Percentiles rank a stretch among this genome's conserved stretches.
phyloP scores from a whole-genome alignment of 495 filamentous ascomycete genomes.

The Podospora fimiseda region DNA sequence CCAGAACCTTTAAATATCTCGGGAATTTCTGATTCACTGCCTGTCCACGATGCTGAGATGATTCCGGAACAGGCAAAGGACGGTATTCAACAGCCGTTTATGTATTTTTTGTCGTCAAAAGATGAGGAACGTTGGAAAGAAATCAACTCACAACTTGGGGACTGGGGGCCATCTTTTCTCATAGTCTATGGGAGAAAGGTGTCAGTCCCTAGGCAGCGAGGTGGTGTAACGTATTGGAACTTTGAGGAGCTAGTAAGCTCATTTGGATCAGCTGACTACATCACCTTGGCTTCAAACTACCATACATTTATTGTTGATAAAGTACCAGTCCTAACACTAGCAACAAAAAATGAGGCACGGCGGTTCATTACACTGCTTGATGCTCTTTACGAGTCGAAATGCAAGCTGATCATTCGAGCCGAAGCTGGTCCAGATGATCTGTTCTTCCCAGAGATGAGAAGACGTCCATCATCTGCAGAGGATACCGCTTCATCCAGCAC shows the following conservation, averaged over 20 bases:
- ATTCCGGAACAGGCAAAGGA: not conserved
- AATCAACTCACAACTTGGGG: not conserved
- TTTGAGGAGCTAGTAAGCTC: constrained; percentile 54
- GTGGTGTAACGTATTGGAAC: constrained; percentile 47
- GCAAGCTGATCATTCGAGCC: constrained; percentile 55
- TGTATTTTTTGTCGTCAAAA: constrained; percentile 28
- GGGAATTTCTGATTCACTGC: constrained; percentile 4
- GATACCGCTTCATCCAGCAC: not conserved
- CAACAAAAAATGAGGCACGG: constrained; percentile 65
- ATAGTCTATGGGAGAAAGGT: constrained; percentile 56
- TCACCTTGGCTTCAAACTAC: constrained; percentile 61
- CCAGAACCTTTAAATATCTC: too few relatives aligned
- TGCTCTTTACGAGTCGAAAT: constrained; percentile 63
- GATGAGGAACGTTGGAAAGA: constrained; percentile 14
- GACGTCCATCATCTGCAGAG: not conserved
- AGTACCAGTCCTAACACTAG: constrained; percentile 50
- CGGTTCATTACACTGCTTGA: constrained; percentile 67
- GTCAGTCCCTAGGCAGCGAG: constrained; percentile 41
- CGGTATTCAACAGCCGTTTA: constrained; percentile 17
- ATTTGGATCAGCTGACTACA: constrained; percentile 67
- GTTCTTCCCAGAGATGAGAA: constrained; percentile 58
- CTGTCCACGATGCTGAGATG: not conserved
- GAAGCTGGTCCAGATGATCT: constrained; percentile 55
- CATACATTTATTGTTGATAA: constrained; percentile 60
- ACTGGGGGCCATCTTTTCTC: constrained; percentile 46